Percentiles rank a stretch among this genome's conserved stretches.
phyloP scores from a whole-genome alignment of 2,329 filamentous ascomycete genomes.

The Fusarium humuli region DNA sequence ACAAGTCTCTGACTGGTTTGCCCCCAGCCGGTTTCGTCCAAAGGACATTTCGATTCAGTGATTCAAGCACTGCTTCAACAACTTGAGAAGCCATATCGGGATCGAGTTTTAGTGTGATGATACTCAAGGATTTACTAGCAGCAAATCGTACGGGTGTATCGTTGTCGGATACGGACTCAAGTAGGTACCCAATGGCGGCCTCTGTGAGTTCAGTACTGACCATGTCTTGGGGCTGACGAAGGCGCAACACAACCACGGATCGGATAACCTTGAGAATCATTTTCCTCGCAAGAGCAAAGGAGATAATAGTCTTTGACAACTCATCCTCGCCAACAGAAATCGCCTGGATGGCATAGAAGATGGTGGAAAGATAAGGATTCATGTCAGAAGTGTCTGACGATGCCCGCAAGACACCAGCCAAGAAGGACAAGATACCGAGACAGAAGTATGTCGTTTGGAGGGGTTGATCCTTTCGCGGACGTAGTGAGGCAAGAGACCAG shows the following conservation, averaged over 20 bases:
- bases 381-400: slow-evolving; percentile 81
- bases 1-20: slow-evolving; percentile 68
- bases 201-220: slow-evolving; percentile 72
- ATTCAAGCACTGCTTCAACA: slow-evolving; percentile 86
- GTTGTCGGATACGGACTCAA: slow-evolving; percentile 83
- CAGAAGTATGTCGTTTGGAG: slow-evolving; percentile 75
- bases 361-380: slow-evolving; percentile 70
- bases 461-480: slow-evolving; percentile 53
- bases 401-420: slow-evolving; percentile 77
- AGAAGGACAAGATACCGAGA: slow-evolving; percentile 82
- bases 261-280: slow-evolving; percentile 86
- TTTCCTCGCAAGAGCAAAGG: slow-evolving; percentile 84
- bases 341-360: slow-evolving; percentile 74
- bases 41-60: slow-evolving; percentile 68
- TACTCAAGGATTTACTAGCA: slow-evolving; percentile 90
- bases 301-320: slow-evolving; percentile 66
- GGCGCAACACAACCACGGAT: slow-evolving; percentile 74
- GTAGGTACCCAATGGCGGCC: slow-evolving; percentile 81
- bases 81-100: slow-evolving; percentile 86
- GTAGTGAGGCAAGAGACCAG: slow-evolving; percentile 76
- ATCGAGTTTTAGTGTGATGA: slow-evolving; percentile 84
- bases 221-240: slow-evolving; percentile 63
- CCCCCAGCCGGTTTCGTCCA: slow-evolving; percentile 57
- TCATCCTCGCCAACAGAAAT: slow-evolving; percentile 65
- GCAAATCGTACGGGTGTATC: slow-evolving; percentile 92